Conservation (phyloP, 1,284 basidiomycete genomes). For the Grifola frondosa region DNA sequence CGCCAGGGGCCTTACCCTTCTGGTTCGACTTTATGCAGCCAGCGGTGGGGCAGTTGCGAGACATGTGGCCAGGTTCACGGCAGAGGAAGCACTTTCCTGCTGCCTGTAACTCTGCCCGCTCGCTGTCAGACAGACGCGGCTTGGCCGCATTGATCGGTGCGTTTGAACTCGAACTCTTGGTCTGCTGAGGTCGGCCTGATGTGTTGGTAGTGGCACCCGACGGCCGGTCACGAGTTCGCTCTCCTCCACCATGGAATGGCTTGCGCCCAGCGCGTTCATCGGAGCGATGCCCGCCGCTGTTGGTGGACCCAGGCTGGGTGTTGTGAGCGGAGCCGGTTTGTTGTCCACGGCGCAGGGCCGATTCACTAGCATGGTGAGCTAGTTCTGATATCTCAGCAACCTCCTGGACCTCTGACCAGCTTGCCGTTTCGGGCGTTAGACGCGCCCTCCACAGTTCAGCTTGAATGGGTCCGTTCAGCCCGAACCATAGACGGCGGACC, state of each 20-base stretch:
- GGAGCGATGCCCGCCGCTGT: too few species aligned
- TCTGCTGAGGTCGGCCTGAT: not conserved
- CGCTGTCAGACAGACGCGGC: slow-evolving; percentile 2
- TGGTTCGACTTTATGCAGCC: not conserved
- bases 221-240: too few species aligned
- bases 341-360: not conserved
- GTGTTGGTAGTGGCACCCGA: too few species aligned
- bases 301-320: too few species aligned
- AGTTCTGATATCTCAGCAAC: slow-evolving; percentile 11
- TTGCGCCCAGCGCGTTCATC: too few species aligned
- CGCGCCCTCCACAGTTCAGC: slow-evolving; percentile 3
- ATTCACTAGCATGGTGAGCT: not conserved
- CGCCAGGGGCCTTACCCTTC: not conserved
- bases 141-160: slow-evolving; percentile 6
- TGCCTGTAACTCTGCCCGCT: slow-evolving; percentile 9
- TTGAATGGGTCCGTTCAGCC: slow-evolving; percentile 3
- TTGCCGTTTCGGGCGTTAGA: not conserved
- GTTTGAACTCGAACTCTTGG: not conserved
- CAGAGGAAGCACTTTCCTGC: slow-evolving; percentile 20
- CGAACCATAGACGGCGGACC: slow-evolving; percentile 10
- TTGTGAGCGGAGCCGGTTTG: too few species aligned
- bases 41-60: slow-evolving; percentile 12
- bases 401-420: slow-evolving; percentile 3
- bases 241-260: too few species aligned
- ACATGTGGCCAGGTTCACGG: slow-evolving; percentile 13